Evolutionary conservation across 768 basidiomycete genomes (phyloP), one percentile per base, ranked within the genome.

Genomic region (Lentinula boryana): DNA sequence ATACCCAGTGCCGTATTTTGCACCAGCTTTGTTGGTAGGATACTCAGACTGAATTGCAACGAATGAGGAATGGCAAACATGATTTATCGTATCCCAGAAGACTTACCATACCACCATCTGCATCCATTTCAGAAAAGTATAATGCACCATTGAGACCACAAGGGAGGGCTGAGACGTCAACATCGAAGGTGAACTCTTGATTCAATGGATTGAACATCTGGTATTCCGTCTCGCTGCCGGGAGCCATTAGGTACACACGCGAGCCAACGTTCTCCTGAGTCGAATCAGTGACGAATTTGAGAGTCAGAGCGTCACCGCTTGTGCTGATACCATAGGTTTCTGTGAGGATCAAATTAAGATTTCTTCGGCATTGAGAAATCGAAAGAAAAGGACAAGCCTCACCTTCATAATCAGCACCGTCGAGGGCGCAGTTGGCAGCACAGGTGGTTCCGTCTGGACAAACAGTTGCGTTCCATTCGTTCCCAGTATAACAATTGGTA

Each of bases 91-190:
- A 4, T 8, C 1, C 13, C 36, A 18, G 7, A 38, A 50, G 40
- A 60, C 58, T 12, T 60, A 60, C 40, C 64, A 68, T 55, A 50
- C 77, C 77, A 70, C 77, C 77, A 64, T 78, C 77, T 10, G 76
- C 76, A 65, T 80, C 83, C 84, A 85, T 86, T 70, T 80, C 76
- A 56, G 75, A 71, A 71, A 85, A 83, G 75, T 85, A 85, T 60
- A 85, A 72, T 10, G 84, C 84, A 65, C 80, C 84, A 69, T 86
- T 86, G 66, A 86, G 76, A 61, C 83, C 83, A 65, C 83, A 84
- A 5, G 79, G 78, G 55, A 84, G 78, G 63, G 81, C 72, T 62
- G 81, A 81, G 60, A 84, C 75, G 68, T 84, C 82, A 69, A 84
- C 81, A 72, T 83, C 81, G 72, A 84, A 83, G 21, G 80, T 76